Evolutionary conservation across 805 yeast species (phyloP).

Genomic region (Suhomyces vadensis): DNA sequence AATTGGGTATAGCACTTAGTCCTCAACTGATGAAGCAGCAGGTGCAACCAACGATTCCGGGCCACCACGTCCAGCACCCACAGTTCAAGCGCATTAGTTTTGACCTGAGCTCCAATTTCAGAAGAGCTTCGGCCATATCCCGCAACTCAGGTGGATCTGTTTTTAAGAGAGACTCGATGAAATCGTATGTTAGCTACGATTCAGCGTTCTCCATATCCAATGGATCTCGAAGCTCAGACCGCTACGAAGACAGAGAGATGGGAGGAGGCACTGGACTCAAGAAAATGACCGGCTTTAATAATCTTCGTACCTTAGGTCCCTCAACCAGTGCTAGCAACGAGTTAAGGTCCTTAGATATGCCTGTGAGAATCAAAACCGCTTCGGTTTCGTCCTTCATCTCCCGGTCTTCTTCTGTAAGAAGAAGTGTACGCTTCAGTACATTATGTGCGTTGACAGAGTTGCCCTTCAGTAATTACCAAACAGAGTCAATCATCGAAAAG

Average conservation of each 20-base stretch:
- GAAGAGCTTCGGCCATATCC: conserved; percentile 26
- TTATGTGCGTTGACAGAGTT: conserved; percentile 41
- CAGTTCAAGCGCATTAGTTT: conserved; percentile 25
- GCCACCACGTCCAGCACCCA: conserved; percentile 4
- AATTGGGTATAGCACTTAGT: conserved; percentile 43
- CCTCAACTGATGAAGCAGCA: conserved; percentile 33
- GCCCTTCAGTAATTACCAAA: conserved; percentile 28
- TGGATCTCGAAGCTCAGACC: conserved; percentile 15
- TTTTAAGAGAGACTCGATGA: conserved; percentile 39
- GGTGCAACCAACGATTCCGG: conserved; percentile 5
- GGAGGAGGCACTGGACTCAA: conserved; percentile 23
- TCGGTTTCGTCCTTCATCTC: conserved; percentile 24
- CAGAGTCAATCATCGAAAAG: conserved; percentile 8
- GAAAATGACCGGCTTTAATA: conserved; percentile 52
- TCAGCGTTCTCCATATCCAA: conserved; percentile 48
- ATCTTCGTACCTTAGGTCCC: conserved; percentile 40
- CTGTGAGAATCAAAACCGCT: conserved; percentile 13
- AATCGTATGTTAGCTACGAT: conserved; percentile 62
- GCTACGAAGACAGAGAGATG: conserved; percentile 17
- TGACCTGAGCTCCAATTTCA: conserved; percentile 17
- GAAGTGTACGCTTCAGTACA: conserved; percentile 38
- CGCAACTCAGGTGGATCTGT: conserved; percentile 23
- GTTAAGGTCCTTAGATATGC: conserved; percentile 12
- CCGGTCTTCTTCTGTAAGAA: conserved; percentile 26
- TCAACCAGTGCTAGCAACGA: neutral